These are phyloP conservation scores for Talaromyces rugulosus DNA, from an alignment of 2,329 filamentous ascomycete genomes.

Conservation along the genomic window DNA sequence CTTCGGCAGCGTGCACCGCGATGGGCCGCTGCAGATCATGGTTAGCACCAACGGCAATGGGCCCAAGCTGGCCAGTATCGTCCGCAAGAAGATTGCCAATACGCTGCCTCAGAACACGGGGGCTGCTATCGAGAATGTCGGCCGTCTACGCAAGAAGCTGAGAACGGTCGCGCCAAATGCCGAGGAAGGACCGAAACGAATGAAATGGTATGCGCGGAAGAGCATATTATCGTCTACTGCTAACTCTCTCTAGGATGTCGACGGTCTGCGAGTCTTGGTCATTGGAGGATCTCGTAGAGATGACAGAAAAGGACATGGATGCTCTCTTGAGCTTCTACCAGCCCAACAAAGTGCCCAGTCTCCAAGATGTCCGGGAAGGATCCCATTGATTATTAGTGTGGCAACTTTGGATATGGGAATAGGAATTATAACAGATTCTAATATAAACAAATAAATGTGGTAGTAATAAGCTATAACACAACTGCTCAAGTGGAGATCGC, in stretches of 20 bases:
- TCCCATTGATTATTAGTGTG: not conserved
- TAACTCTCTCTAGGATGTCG: constrained; percentile 66
- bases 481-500: not conserved
- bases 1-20: constrained; percentile 92
- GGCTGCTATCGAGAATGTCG: constrained; percentile 79
- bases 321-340: constrained; percentile 72
- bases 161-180: constrained; percentile 68
- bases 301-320: constrained; percentile 82
- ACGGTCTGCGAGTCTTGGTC: constrained; percentile 83
- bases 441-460: not conserved
- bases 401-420: not conserved
- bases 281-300: constrained; percentile 76
- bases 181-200: constrained; percentile 77
- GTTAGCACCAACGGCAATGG: constrained; percentile 98
- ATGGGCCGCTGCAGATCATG: constrained; percentile 96
- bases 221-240: constrained; percentile 16
- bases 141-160: constrained; percentile 72
- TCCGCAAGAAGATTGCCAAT: constrained; percentile 75
- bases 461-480: not conserved
- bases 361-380: constrained; percentile 28
- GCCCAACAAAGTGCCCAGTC: constrained; percentile 33
- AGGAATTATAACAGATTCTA: not conserved
- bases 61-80: constrained; percentile 80
- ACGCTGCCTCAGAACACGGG: constrained; percentile 75
- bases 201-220: constrained; percentile 65